Conservation (phyloP, 2,329 filamentous ascomycete species). For the Aspergillus pseudoglaucus region DNA sequence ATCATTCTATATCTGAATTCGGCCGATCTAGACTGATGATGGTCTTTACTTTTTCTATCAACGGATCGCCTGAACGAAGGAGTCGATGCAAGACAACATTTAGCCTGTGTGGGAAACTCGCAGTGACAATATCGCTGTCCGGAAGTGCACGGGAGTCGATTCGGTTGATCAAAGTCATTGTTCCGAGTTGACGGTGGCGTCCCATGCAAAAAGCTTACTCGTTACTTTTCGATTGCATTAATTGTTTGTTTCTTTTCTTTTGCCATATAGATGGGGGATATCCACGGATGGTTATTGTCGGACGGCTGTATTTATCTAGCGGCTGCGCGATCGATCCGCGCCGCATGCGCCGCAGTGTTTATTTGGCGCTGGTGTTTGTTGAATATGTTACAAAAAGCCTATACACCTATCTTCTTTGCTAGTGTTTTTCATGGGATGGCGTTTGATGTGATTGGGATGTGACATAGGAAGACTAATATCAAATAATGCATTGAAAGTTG, state of each 20-base stretch:
- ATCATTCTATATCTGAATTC: slow-evolving; percentile 20
- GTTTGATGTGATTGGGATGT: neutral
- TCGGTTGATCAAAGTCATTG: too few species aligned
- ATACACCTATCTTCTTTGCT: neutral
- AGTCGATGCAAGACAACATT: neutral
- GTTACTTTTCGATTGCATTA: neutral
- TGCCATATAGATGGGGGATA: neutral
- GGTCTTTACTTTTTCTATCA: too few species aligned
- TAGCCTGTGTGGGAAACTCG: neutral
- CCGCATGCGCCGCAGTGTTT: neutral
- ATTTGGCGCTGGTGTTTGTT: neutral
- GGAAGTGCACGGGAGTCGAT: too few species aligned
- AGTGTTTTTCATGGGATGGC: neutral
- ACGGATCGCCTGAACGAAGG: too few species aligned
- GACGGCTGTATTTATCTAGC: neutral
- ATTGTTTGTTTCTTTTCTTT: neutral
- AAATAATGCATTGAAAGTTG: too few species aligned
- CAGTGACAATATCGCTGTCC: neutral
- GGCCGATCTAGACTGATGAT: neutral
- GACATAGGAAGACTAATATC: too few species aligned
- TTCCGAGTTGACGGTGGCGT: too few species aligned
- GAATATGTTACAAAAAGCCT: neutral
- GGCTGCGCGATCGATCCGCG: neutral
- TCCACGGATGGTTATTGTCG: neutral
- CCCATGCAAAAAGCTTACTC: neutral